phyloP scores from a whole-genome alignment of 2,329 filamentous ascomycete species.

The Ophiosphaerella herpotricha region DNA sequence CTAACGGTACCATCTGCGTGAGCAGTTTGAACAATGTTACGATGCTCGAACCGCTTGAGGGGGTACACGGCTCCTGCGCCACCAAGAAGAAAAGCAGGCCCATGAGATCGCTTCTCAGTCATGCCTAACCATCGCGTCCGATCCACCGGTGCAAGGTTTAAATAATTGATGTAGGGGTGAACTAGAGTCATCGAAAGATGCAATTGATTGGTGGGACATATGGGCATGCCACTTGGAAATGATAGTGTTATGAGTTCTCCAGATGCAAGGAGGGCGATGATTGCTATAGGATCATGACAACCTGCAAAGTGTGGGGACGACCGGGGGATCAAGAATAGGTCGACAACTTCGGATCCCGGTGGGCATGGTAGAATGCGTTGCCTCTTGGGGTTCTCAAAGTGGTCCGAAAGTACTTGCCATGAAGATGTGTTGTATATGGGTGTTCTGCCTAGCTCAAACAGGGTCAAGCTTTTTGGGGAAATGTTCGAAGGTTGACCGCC shows the following conservation, averaged over 20 bases:
- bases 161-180: constrained; percentile 81
- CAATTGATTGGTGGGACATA: constrained; percentile 89
- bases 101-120: constrained; percentile 79
- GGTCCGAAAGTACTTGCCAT: constrained; percentile 79
- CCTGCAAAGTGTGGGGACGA: constrained; percentile 83
- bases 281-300: constrained; percentile 85
- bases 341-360: constrained; percentile 72
- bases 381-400: constrained; percentile 77
- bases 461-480: constrained; percentile 76
- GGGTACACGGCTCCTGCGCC: constrained; percentile 73
- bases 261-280: constrained; percentile 78
- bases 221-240: constrained; percentile 89
- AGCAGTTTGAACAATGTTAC: constrained; percentile 83
- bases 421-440: constrained; percentile 90
- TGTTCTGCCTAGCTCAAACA: constrained; percentile 86
- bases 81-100: constrained; percentile 77
- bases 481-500: constrained; percentile 74
- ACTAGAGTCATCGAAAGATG: constrained; percentile 86
- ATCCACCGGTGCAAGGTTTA: constrained; percentile 73
- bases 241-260: constrained; percentile 89
- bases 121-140: constrained; percentile 86
- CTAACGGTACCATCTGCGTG: constrained; percentile 92
- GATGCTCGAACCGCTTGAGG: constrained; percentile 76
- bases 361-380: constrained; percentile 76
- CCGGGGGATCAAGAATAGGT: constrained; percentile 84